Base-by-base conservation (phyloP, 2,329 filamentous ascomycete genomes). In the Pseudogymnoascus destructans region DNA sequence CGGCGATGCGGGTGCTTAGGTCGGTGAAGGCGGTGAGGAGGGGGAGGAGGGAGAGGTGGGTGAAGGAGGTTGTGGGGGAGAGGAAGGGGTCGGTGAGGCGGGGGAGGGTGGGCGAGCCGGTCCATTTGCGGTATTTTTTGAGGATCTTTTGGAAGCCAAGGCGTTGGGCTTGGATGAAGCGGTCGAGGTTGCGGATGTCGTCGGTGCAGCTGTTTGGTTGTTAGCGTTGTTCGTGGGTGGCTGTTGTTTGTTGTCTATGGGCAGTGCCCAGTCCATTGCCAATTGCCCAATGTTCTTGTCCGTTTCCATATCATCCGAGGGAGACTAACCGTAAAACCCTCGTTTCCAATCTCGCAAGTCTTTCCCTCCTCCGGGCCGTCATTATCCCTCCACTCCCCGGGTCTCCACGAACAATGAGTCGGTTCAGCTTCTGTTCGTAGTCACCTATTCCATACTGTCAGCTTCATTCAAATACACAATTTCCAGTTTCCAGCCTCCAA, bases 91-190 rank as follows among this genome's bases (percentile, higher is more conserved):
- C 77, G 61, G 79, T 81, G 70, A 93, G 87, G 21, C 84, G 80
- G 49, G 75, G 73, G 19, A 93, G 74, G 0, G 79, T 76, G 5
- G 75, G 75, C 19, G 87, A 90, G 38, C 83, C 82, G 2, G 88
- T 92, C 89, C 89, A 93, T 78, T 90, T 91, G 78, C 85, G 79
- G 72, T 93, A 92, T 69, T 95, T 95, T 70, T 92, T 93, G 32
- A 91, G 74, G 35, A 95, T 84, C 72, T 95, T 95, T 58, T 81
- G 80, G 65, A 95, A 91, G 3, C 86, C 89, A 3, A 85, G 80
- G 8, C 84, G 77, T 68, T 95, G 89, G 1, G 86, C 85, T 60
- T 79, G 77, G 62, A 85, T 80, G 65, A 92, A 95, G 40, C 87
- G 81, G 33, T 81, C 79, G 5, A 93, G 75, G 3, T 80, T 79